Base-by-base conservation (phyloP, 106 monocot genomes). In the Apostasia ramifera region DNA sequence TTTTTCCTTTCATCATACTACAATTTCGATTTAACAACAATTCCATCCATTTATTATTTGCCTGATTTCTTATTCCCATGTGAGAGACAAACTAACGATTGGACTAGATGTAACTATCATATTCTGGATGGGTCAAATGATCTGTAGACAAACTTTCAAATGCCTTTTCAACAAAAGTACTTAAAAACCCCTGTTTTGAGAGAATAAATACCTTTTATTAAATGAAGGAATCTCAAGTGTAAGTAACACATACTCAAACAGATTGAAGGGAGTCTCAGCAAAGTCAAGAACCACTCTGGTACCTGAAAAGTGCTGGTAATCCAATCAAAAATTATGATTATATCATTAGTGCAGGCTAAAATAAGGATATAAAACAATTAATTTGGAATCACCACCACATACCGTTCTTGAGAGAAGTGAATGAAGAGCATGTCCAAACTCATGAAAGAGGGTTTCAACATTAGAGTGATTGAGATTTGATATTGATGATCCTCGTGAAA, bases 361-460 rank as follows among this genome's bases (percentile, higher is more conserved):
- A 50, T 14, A 37, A 54, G 44, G 40, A 75, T 48, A n/a, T 8
- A 7, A 70, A 6, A n/a, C 52, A 48, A 47, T 47, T 26, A 52
- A 70, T 48, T 14, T 14, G 10, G 12, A 68, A 57, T 2, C 57
- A 59, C 38, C 15, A 59, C 42, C 15, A 61, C 14, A 70, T 89
- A 95, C 95, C 89, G 95, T 97, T 92, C 92, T 88, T 56, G 95
- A 97, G 47, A 97, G 89, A 73, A 97, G 88, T 46, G 95, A 97
- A 81, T 97, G 95, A 76, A 97, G 80, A 75, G 95, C 95, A 83
- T 97, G 95, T 8, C 95, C 95, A 83, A 97, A 97, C 61, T 97
- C 95, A 85, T 97, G 95, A 72, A 97, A 97, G 53, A 97, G 92
- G 43, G 89, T 89, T 78, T 97, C 95, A 37, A 97, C 76, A 78